phyloP scores from a whole-genome alignment of 2,329 filamentous ascomycete genomes.

The Aspergillus hortae region DNA sequence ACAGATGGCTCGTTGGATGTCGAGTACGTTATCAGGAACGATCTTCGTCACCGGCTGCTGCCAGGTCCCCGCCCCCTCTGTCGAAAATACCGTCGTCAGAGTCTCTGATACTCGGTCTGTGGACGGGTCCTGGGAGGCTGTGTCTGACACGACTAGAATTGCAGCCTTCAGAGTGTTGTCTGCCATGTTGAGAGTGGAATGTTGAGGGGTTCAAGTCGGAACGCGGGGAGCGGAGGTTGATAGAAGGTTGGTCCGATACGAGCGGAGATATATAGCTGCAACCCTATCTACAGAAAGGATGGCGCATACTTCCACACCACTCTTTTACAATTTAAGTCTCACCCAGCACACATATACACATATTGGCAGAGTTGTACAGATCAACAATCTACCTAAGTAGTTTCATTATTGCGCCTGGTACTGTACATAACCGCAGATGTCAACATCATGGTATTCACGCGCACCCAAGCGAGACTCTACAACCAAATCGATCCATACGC shows the following conservation, averaged over 20 bases:
- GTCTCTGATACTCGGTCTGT: conserved; percentile 69
- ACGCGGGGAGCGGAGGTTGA: conserved; percentile 2
- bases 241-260: neutral
- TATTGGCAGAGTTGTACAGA: neutral
- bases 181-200: conserved; percentile 23
- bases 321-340: too few relatives aligned
- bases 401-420: conserved; percentile 20
- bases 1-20: conserved; percentile 71
- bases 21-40: conserved; percentile 69
- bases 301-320: neutral
- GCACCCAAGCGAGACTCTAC: conserved; percentile 23
- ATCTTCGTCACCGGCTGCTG: conserved; percentile 65
- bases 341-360: too few relatives aligned
- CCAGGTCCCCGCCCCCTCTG: conserved; percentile 69
- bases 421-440: conserved; percentile 15
- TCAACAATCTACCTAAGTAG: conserved; percentile 5
- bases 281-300: neutral
- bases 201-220: conserved; percentile 3
- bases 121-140: conserved; percentile 72
- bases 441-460: conserved; percentile 22
- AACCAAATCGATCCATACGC: conserved; percentile 34
- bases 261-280: neutral
- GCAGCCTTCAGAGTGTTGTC: conserved; percentile 60
- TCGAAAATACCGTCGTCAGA: conserved; percentile 66
- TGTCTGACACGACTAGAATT: conserved; percentile 87